Conservation (phyloP, 2,329 filamentous ascomycete species). For the Penicillium italicum region DNA sequence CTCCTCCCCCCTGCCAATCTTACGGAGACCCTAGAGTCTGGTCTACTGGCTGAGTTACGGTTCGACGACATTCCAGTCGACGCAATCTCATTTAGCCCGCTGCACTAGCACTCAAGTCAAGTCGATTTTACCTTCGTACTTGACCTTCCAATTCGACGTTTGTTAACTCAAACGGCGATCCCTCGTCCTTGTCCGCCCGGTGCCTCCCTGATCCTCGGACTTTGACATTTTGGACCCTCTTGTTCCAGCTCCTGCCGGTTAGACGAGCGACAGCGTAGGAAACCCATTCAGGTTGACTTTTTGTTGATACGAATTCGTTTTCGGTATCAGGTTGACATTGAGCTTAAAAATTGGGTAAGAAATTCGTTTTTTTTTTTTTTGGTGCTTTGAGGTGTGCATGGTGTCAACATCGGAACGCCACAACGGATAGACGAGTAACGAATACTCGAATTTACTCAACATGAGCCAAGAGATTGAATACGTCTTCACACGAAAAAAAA, state of each 20-base stretch:
- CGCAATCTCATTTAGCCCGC: conserved; percentile 26
- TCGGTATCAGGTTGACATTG: conserved; percentile 18
- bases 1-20: conserved; percentile 27
- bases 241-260: conserved; percentile 40
- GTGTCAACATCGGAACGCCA: conserved; percentile 8
- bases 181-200: conserved; percentile 27
- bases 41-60: conserved; percentile 31
- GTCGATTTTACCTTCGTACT: conserved; percentile 38
- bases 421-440: background rate
- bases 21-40: conserved; percentile 41
- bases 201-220: conserved; percentile 30
- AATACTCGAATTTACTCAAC: background rate
- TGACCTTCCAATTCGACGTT: conserved; percentile 38
- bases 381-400: conserved; percentile 6
- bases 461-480: background rate
- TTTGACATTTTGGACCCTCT: conserved; percentile 31
- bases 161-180: conserved; percentile 41
- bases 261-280: conserved; percentile 37
- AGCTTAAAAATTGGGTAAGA: conserved; percentile 16
- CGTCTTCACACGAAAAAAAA: background rate
- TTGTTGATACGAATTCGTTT: conserved; percentile 10
- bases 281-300: conserved; percentile 1
- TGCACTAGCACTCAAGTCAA: conserved; percentile 37
- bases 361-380: background rate
- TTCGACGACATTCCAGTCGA: conserved; percentile 26